Base-by-base conservation (phyloP, 129 eudicot species). In the Ambrosia trifida region DNA sequence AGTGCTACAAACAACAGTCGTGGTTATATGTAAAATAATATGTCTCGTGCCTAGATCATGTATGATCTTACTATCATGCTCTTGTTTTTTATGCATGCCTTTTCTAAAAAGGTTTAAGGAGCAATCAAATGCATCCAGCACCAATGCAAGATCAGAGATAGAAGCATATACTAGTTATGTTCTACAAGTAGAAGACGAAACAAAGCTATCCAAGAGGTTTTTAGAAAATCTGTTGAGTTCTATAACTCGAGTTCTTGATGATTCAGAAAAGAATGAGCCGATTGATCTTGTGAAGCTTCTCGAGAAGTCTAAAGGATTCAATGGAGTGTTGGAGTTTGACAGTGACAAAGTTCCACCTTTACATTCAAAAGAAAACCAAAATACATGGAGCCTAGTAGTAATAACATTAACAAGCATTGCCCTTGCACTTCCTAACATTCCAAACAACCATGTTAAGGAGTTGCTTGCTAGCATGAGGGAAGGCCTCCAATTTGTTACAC, bases 351-450 rank as follows among this genome's bases (percentile, higher is more conserved):
- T 85, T 24, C 79, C 60, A 2, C 66, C 19, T 60, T 67, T 84
- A 10, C 17, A 70, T 47, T 24, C 63, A 2, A 67, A 74, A 51
- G 79, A 74, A 7, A 63, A 38, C 32, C 86, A 76, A 8, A 33
- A 72, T 31, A 75, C 78, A 10, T 81, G 89, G 86, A 40, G 81
- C 57, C 64, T 85, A 13, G 76, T 84, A 11, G 62, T 66, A 7
- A 80, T 78, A 9, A 85, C 83, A n/a, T 56, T 81, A 43, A 80
- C 84, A 10, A 70, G 75, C 72, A 76, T 85, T 36, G 82, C 80
- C 1, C 6, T 81, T 31, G 82, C 89, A 46, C 86, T 85, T 59
- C 82, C 89, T 8, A 56, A 59, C 24, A 58, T 30, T 16, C 35
- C 7, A 19, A 41, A 30, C 2, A 0, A 14, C 46, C 18, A 17